Evolutionary conservation across 768 basidiomycete genomes (phyloP).

Genomic region (Panellus pusillus): DNA sequence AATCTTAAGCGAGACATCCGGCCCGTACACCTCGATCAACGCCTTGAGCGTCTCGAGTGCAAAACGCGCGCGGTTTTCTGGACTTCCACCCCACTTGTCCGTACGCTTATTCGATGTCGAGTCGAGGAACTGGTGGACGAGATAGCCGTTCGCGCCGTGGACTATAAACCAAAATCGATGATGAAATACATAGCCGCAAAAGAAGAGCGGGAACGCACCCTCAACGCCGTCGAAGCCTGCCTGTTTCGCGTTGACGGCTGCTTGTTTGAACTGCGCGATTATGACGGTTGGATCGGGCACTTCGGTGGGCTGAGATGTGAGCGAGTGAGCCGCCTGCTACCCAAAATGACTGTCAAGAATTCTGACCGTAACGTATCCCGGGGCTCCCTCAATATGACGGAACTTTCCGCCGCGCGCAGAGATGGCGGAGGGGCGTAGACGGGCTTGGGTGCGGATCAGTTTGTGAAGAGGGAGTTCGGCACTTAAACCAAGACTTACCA

Average conservation of each 20-base stretch:
- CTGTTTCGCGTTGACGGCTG: conserved; percentile 32
- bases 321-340: background rate
- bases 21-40: conserved; percentile 31
- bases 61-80: conserved; percentile 41
- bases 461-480: background rate
- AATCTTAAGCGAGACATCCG: conserved; percentile 31
- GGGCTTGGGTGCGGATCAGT: background rate
- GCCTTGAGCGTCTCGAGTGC: conserved; percentile 32
- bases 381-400: conserved; percentile 22
- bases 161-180: conserved; percentile 10
- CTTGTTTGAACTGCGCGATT: conserved; percentile 30
- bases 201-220: background rate
- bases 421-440: conserved; percentile 16
- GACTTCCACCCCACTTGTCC: conserved; percentile 39
- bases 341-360: background rate
- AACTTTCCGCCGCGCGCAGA: conserved; percentile 29
- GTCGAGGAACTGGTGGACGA: conserved; percentile 37
- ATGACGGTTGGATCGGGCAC: conserved; percentile 30
- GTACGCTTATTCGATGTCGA: conserved; percentile 34
- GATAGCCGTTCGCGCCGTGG: conserved; percentile 30
- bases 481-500: conserved; percentile 3
- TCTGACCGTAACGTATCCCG: conserved; percentile 25
- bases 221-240: conserved; percentile 12
- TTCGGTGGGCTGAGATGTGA: conserved; percentile 24
- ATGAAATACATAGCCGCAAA: no score